Evolutionary conservation across 495 filamentous ascomycete species (phyloP).

Genomic region (Thermothielavioides terrestris): DNA sequence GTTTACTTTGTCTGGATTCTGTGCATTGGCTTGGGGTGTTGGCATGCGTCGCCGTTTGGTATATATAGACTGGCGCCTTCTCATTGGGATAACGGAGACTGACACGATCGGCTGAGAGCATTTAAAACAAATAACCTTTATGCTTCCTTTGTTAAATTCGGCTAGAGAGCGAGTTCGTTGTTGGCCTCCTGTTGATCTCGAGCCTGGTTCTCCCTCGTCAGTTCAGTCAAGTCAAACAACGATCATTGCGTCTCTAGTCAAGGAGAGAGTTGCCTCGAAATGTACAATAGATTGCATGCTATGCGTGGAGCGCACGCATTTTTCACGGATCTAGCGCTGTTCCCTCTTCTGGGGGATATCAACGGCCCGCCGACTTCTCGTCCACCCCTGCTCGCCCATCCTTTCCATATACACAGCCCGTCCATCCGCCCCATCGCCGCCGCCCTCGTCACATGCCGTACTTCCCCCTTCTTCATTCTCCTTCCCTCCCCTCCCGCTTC

Average conservation of each 20-base stretch:
- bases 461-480: no score
- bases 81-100: no score
- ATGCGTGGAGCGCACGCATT: neutral
- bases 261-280: neutral
- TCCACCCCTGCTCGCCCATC: neutral
- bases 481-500: neutral
- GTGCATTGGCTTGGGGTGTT: neutral
- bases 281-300: constrained; percentile 5
- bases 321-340: neutral
- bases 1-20: no score
- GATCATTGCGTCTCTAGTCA: neutral
- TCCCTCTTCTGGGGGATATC: neutral
- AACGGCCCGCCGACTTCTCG: neutral
- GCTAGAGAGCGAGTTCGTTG: neutral
- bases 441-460: no score
- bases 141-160: no score
- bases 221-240: neutral
- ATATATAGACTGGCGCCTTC: neutral
- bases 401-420: constrained; percentile 9
- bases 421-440: no score
- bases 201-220: no score
- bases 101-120: no score
- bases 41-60: neutral
- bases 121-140: no score
- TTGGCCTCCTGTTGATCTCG: no score